A percentile compares a stretch with the other conserved stretches of the same genome.
phyloP scores from a whole-genome alignment of 257 asterid genomes.

The Penstemon barbatus region DNA sequence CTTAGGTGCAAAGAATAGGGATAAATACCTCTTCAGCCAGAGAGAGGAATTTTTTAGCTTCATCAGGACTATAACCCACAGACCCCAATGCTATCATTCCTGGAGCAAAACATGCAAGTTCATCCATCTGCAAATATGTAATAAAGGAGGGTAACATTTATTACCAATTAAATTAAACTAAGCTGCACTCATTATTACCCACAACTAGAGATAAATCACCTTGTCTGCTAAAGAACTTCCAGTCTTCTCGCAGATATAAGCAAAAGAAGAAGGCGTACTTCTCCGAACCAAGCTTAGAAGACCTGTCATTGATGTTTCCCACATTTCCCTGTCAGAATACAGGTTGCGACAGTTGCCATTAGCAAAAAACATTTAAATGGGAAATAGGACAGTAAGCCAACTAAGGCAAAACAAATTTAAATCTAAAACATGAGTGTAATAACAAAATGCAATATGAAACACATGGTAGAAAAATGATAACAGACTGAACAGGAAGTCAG shows the following conservation, averaged over 20 bases:
- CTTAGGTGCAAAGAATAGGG: not conserved
- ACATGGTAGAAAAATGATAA: not conserved
- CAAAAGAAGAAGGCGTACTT: slow-evolving; percentile 82
- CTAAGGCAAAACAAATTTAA: not conserved
- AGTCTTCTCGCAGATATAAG: slow-evolving; percentile 87
- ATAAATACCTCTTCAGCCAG: slow-evolving; percentile 88
- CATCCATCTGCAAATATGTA: slow-evolving; percentile 83
- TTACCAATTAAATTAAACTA: slow-evolving; percentile 3
- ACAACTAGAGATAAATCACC: slow-evolving; percentile 46
- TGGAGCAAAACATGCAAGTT: slow-evolving; percentile 99
- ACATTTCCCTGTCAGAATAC: slow-evolving; percentile 76
- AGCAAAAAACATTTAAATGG: not conserved
- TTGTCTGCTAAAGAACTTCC: slow-evolving; percentile 80
- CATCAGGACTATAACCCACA: slow-evolving; percentile 80
- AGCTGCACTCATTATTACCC: slow-evolving; percentile 10
- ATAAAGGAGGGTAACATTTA: slow-evolving; percentile 23
- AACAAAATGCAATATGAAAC: not conserved
- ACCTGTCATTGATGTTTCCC: slow-evolving; percentile 99
- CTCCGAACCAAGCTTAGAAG: slow-evolving; percentile 91
- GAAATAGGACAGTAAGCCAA: not conserved
- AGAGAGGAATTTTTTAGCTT: slow-evolving; percentile 69
- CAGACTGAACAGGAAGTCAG: slow-evolving; percentile 19
- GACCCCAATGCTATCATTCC: slow-evolving; percentile 98
- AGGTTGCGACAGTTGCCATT: slow-evolving; percentile 11
- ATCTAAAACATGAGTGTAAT: not conserved